Evolutionary conservation across 2,329 filamentous ascomycete genomes (phyloP).

Genomic region (Lachnellula suecica): DNA sequence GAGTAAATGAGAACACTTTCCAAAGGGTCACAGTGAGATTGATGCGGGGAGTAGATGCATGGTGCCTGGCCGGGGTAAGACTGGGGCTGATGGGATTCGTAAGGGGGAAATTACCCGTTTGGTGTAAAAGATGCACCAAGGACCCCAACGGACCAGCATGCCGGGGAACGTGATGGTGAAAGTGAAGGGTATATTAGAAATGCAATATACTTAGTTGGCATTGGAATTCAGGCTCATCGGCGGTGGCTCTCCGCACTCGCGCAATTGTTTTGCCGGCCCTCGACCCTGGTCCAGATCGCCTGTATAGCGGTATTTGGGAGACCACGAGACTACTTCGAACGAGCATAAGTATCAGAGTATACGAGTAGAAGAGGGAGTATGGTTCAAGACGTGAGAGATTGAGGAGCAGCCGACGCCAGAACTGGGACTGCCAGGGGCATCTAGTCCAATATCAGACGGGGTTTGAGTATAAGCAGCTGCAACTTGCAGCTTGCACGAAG

Average conservation of each 20-base stretch:
- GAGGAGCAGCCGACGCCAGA: neutral
- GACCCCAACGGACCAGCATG: slow-evolving; percentile 10
- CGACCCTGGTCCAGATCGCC: neutral
- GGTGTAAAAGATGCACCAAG: slow-evolving; percentile 5
- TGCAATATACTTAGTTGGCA: slow-evolving; percentile 22
- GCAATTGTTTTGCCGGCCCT: slow-evolving; percentile 18
- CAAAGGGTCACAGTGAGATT: slow-evolving; percentile 4
- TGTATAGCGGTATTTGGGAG: neutral
- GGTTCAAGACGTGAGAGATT: neutral
- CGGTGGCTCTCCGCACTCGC: slow-evolving; percentile 18
- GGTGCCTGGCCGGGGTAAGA: slow-evolving; percentile 1
- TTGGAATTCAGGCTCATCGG: slow-evolving; percentile 19
- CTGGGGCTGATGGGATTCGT: neutral
- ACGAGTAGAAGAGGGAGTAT: neutral
- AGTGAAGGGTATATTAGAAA: slow-evolving; percentile 7
- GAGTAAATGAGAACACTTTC: slow-evolving; percentile 11
- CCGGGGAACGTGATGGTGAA: slow-evolving; percentile 16
- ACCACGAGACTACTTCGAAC: neutral
- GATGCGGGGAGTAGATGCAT: slow-evolving; percentile 7
- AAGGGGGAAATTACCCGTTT: slow-evolving; percentile 17
- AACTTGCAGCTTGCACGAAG: no score
- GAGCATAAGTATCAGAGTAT: neutral
- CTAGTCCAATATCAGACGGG: no score
- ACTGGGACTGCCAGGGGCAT: no score
- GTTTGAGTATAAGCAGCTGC: no score